Evolutionary conservation across 2,329 filamentous ascomycete species (phyloP), one percentile per base, ranked within the genome.

Genomic region (Cladobotryum protrusum): DNA sequence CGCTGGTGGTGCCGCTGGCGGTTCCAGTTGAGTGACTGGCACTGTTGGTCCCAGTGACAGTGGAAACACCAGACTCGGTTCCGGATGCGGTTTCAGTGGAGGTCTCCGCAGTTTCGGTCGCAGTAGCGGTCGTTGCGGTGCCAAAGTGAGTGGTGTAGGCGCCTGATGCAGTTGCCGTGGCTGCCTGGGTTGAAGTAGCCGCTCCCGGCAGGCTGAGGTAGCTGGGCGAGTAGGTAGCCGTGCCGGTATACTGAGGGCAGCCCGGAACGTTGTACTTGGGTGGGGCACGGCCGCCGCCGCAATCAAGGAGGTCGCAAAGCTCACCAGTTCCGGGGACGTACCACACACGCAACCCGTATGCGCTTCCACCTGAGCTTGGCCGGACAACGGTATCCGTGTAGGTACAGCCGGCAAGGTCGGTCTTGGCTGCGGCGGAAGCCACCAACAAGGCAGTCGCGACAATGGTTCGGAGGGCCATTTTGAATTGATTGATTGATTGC

Each of bases 271-370:
- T 76, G 14, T 77, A 80, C 71, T 81, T 85, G 53, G 81, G 77
- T 3, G 83, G 80, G 8, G 82, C 83, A 42, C 77, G 74, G 49
- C 82, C 83, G 56, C 83, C 83, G 51, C 83, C 83, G 66, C 83
- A 86, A 74, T 86, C 83, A 57, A 82, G 73, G 54, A 79, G 61
- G 11, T 72, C 71, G 73, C 83, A 86, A 61, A 86, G 71, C 69
- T 86, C 82, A 61, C 82, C 81, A 15, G 76, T 80, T 56, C 68
- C 80, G 2, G 81, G 82, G 47, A 83, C 76, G 64, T 80, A 85
- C 72, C 73, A 86, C 59, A 81, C 65, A 43, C 75, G 53, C 49
- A 72, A 76, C 40, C 72, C 71, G 57, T 73, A 75, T 52, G 66
- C 62, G 43, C 61, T 57, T 19, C 59, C 62, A 48, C 50, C 40